These are phyloP conservation scores for Monosporascus cannonballus DNA, from an alignment of 2,329 filamentous ascomycete genomes.

Conservation along the genomic window DNA sequence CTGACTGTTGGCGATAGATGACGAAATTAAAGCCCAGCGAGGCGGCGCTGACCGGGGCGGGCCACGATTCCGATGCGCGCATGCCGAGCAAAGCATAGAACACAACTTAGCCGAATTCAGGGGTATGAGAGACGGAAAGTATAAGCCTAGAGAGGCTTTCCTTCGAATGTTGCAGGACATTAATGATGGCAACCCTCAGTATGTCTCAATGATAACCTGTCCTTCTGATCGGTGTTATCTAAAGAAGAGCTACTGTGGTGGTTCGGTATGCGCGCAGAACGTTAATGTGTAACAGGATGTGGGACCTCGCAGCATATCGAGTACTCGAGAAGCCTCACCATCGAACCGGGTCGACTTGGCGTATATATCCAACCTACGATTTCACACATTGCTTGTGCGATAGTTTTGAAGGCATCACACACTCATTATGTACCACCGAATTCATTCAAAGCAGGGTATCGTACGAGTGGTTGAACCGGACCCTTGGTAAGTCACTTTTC, in stretches of 20 bases:
- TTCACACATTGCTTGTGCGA: constrained; percentile 89
- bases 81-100: constrained; percentile 69
- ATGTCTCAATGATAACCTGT: no score
- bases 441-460: constrained; percentile 79
- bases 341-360: constrained; percentile 77
- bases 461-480: constrained; percentile 85
- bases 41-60: constrained; percentile 66
- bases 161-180: constrained; percentile 92
- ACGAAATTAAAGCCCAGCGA: constrained; percentile 79
- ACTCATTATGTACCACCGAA: constrained; percentile 89
- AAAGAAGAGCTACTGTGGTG: no score
- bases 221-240: no score
- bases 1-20: constrained; percentile 38
- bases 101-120: constrained; percentile 78
- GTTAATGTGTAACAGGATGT: constrained; percentile 35
- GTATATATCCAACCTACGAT: constrained; percentile 93
- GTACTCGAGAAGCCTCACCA: constrained; percentile 68
- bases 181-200: constrained; percentile 68
- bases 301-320: constrained; percentile 89
- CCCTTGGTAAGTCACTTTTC: constrained; percentile 39
- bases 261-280: background rate
- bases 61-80: constrained; percentile 71
- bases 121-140: constrained; percentile 87
- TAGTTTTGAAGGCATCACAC: constrained; percentile 86
- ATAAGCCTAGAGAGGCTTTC: constrained; percentile 76